Percentiles rank a stretch among this genome's conserved stretches.
phyloP scores from a whole-genome alignment of 129 eudicot genomes.

The Apium graveolens region DNA sequence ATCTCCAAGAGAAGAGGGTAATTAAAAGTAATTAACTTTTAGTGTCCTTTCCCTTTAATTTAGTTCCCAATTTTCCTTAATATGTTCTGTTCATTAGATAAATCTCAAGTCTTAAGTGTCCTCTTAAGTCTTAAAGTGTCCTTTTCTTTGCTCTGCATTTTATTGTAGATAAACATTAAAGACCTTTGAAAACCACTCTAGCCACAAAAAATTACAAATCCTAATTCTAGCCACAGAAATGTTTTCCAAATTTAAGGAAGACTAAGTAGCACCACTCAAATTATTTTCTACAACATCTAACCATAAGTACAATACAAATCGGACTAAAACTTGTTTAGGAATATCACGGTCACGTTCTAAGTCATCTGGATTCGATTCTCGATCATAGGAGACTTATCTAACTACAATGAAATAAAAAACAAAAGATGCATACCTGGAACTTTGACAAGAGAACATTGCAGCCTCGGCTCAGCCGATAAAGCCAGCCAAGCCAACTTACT shows the following conservation, averaged over 20 bases:
- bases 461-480: conserved; percentile 52
- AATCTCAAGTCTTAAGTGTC: background rate
- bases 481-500: conserved; percentile 53
- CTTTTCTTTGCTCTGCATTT: background rate
- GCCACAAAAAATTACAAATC: background rate
- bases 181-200: background rate
- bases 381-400: no score
- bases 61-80: background rate
- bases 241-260: background rate
- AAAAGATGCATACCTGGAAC: conserved; percentile 40
- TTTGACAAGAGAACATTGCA: conserved; percentile 70
- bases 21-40: no score
- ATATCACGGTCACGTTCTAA: no score
- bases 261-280: background rate
- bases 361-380: no score
- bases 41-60: background rate
- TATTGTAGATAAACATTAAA: background rate
- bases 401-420: no score
- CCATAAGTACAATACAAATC: background rate
- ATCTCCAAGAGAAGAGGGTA: background rate
- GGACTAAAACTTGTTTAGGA: background rate
- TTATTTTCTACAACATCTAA: background rate
- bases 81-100: background rate
- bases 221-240: no score
- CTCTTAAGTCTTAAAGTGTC: background rate